Evolutionary conservation across 495 filamentous ascomycete species (phyloP).

Genomic region (Extremus antarcticus): DNA sequence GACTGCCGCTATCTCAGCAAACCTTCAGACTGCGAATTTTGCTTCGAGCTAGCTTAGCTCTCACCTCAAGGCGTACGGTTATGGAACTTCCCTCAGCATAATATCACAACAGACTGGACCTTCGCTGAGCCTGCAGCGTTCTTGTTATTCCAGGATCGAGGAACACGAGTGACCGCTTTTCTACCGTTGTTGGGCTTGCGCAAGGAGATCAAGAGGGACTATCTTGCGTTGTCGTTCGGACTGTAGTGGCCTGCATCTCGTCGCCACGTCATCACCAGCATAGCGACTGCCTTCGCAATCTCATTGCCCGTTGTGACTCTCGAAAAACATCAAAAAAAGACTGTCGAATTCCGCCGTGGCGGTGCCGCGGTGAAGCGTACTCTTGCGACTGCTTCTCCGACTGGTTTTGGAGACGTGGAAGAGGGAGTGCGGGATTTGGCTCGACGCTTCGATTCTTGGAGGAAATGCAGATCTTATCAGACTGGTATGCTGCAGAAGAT

Average conservation of each 20-base stretch:
- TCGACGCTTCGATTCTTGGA: background rate
- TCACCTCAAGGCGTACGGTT: conserved; percentile 16
- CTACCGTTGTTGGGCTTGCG: background rate
- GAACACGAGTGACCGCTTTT: background rate
- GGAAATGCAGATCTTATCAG: background rate
- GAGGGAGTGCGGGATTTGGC: background rate
- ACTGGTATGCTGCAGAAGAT: background rate
- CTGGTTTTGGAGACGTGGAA: background rate
- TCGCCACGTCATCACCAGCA: conserved; percentile 11
- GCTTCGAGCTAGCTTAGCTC: conserved; percentile 16
- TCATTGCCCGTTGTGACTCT: conserved; percentile 6
- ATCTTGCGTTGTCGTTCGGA: background rate
- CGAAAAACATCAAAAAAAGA: conserved; percentile 3
- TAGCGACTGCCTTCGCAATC: conserved; percentile 23
- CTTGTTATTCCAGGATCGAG: background rate
- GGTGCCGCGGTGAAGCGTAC: background rate
- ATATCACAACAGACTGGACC: background rate
- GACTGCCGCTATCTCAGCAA: conserved; percentile 4
- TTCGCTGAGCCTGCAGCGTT: background rate
- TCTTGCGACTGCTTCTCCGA: background rate
- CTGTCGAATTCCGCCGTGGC: background rate
- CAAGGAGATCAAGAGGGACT: conserved; percentile 13
- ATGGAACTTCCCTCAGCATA: conserved; percentile 4
- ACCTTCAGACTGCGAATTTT: conserved; percentile 2
- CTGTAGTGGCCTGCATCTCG: background rate